Percentiles rank a stretch among this genome's conserved stretches.
Evolutionary conservation across 345 rosid genomes (phyloP).

Genomic region (thale cress (Arabidopsis thaliana)): DNA sequence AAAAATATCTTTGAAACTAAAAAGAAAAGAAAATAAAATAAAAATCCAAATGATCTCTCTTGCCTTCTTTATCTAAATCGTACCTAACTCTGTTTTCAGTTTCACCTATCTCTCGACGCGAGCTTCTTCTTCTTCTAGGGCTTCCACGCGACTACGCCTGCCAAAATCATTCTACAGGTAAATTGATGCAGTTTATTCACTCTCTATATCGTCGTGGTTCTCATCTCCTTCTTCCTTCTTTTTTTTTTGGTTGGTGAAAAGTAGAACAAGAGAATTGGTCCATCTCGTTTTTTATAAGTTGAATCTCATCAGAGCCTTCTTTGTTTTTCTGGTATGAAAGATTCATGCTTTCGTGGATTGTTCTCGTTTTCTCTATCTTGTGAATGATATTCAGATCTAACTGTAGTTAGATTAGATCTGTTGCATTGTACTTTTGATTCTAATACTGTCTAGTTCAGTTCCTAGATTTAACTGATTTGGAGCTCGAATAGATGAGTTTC

Average conservation of each 20-base stretch:
- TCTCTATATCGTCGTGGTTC: constrained; percentile 9
- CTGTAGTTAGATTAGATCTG: too few species aligned
- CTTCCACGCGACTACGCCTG: neutral
- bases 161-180: constrained; percentile 14
- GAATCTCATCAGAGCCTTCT: neutral
- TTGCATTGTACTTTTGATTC: too few species aligned
- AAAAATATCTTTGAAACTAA: too few species aligned
- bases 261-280: neutral
- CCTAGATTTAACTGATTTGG: too few species aligned
- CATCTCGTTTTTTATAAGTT: neutral
- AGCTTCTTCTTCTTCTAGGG: constrained; percentile 31
- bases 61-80: neutral
- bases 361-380: neutral
- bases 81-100: neutral
- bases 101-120: constrained; percentile 12
- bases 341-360: neutral
- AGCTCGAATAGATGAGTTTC: too few species aligned
- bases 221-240: constrained; percentile 8
- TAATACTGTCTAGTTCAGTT: too few species aligned
- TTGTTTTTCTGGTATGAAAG: neutral
- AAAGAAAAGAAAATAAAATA: neutral
- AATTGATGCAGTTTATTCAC: neutral
- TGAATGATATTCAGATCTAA: too few species aligned
- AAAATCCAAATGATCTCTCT: neutral
- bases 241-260: neutral